Percentiles rank a stretch among this genome's conserved stretches.
These are phyloP conservation scores for Euphorbia corollata DNA, from an alignment of 441 rosid species.

Conservation along the genomic window DNA sequence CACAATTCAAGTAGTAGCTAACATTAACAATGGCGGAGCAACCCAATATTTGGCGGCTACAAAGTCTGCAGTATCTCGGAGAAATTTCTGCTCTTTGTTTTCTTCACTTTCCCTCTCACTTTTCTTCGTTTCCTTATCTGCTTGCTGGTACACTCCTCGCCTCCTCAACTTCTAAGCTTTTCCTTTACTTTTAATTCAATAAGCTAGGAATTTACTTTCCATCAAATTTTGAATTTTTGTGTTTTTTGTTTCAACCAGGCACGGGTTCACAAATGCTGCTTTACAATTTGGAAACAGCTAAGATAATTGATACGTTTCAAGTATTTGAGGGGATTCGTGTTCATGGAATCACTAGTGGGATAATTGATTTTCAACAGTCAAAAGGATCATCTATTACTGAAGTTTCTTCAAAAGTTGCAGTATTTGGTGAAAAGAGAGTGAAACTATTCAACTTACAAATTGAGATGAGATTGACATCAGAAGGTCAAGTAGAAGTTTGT, in stretches of 20 bases:
- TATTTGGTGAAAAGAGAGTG: slow-evolving; percentile 75
- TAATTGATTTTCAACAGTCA: slow-evolving; percentile 11
- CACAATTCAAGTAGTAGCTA: slow-evolving; percentile 14
- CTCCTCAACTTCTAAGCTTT: neutral
- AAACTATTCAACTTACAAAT: slow-evolving; percentile 45
- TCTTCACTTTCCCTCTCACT: slow-evolving; percentile 44
- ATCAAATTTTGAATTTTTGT: too few species aligned
- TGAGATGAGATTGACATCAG: slow-evolving; percentile 20
- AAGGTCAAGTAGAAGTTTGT: slow-evolving; percentile 19
- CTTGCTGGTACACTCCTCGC: slow-evolving; percentile 49
- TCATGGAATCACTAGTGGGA: slow-evolving; percentile 57
- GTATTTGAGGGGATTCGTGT: slow-evolving; percentile 80
- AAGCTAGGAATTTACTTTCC: neutral
- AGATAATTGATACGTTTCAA: slow-evolving; percentile 48
- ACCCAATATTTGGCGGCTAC: slow-evolving; percentile 35
- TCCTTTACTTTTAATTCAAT: neutral
- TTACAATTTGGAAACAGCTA: slow-evolving; percentile 49
- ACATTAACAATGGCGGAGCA: slow-evolving; percentile 38
- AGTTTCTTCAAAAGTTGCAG: slow-evolving; percentile 37
- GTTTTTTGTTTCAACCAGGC: slow-evolving; percentile 34
- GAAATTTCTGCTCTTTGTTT: slow-evolving; percentile 76
- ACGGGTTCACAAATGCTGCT: slow-evolving; percentile 72
- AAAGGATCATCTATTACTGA: slow-evolving; percentile 23
- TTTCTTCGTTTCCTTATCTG: slow-evolving; percentile 55
- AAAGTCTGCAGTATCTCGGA: slow-evolving; percentile 58